Conservation (phyloP, 1,284 basidiomycete species). For the Sporisorium scitamineum region DNA sequence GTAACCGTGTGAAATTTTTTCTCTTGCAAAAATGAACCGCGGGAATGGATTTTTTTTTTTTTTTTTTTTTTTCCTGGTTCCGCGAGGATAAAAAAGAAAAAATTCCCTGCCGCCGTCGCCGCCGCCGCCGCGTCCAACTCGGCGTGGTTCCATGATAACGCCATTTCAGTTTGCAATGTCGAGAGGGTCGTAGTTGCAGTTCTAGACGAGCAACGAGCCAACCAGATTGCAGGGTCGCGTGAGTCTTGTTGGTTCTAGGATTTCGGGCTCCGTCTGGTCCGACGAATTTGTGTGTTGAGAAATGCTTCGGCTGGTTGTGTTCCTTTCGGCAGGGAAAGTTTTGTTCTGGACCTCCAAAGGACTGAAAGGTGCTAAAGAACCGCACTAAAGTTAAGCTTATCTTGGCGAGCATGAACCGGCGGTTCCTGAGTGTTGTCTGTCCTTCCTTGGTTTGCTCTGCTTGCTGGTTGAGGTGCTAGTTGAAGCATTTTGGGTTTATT, state of each 20-base stretch:
- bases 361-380: background rate
- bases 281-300: background rate
- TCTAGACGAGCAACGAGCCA: slow-evolving; percentile 9
- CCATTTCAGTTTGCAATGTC: slow-evolving; percentile 21
- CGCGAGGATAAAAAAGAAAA: too few relatives aligned
- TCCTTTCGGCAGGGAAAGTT: background rate
- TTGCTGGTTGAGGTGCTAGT: too few relatives aligned
- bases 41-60: background rate
- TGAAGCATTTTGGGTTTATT: too few relatives aligned
- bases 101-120: background rate
- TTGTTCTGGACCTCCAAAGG: background rate
- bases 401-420: background rate
- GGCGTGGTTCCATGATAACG: slow-evolving; percentile 18
- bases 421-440: slow-evolving; percentile 1
- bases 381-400: slow-evolving; percentile 2
- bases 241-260: too few relatives aligned
- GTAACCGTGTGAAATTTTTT: slow-evolving; percentile 3
- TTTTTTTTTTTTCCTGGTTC: too few relatives aligned
- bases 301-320: background rate
- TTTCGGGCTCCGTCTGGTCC: background rate
- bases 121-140: slow-evolving; percentile 5
- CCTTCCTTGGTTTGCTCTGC: too few relatives aligned
- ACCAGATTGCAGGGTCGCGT: slow-evolving; percentile 13
- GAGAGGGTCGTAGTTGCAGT: too few relatives aligned
- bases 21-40: slow-evolving; percentile 5